Conservation (phyloP, 2,329 filamentous ascomycete species). For the Neoscytalidium dimidiatum region DNA sequence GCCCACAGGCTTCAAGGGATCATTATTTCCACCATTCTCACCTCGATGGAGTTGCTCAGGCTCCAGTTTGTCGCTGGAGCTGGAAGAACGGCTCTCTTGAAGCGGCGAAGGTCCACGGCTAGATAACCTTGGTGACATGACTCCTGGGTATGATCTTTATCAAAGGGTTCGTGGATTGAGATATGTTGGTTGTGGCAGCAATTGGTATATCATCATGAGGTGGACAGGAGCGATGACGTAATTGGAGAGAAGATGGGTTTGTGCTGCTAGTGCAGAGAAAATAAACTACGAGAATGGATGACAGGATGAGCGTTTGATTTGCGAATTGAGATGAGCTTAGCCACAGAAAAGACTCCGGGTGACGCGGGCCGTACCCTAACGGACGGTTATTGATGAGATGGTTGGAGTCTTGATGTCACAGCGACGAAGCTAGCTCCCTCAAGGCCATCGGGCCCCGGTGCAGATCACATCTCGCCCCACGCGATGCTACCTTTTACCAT, state of each 20-base stretch:
- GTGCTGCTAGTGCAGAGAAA: not conserved
- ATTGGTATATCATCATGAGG: not conserved
- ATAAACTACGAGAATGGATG: not conserved
- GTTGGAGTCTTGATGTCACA: slow-evolving; percentile 3
- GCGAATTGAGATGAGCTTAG: not conserved
- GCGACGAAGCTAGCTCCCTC: not conserved
- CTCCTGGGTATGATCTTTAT: not conserved
- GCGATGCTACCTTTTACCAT: not conserved
- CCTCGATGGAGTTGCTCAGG: not conserved
- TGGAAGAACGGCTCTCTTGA: not conserved
- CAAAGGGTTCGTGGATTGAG: not conserved
- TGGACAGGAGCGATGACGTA: not conserved
- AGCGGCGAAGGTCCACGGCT: not conserved
- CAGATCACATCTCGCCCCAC: not conserved
- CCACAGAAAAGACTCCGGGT: not conserved
- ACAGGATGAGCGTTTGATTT: not conserved
- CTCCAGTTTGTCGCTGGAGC: not conserved
- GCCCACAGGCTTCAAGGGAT: slow-evolving; percentile 40
- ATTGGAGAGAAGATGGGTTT: not conserved
- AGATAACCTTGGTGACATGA: not conserved
- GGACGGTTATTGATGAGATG: not conserved
- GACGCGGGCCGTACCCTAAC: not conserved
- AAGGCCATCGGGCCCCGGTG: not conserved
- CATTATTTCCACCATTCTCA: not conserved
- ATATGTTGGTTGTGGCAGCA: not conserved